These are phyloP conservation scores for Xylariaceae sp. DNA, from an alignment of 2,329 filamentous ascomycete species.

Conservation along the genomic window DNA sequence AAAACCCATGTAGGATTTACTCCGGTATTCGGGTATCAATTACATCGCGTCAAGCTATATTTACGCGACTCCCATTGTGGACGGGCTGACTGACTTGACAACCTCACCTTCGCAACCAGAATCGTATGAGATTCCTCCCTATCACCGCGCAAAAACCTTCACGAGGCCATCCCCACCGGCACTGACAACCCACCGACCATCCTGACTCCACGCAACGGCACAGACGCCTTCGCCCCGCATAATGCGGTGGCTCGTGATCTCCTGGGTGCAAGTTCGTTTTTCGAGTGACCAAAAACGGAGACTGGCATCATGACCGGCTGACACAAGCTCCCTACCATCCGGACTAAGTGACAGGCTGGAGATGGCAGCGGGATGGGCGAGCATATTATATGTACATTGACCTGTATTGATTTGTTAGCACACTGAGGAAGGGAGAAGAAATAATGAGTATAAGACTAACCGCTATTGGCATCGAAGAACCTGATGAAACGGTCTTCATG, in stretches of 20 bases:
- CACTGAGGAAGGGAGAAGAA: neutral
- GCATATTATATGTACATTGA: conserved; percentile 99
- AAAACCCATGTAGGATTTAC: neutral
- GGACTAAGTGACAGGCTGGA: conserved; percentile 87
- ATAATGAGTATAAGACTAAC: conserved; percentile 52
- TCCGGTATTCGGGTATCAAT: neutral
- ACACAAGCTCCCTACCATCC: conserved; percentile 89
- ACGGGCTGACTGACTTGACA: neutral
- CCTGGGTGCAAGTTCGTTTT: conserved; percentile 90
- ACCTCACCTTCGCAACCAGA: neutral
- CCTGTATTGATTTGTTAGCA: conserved; percentile 49
- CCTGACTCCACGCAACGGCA: conserved; percentile 89
- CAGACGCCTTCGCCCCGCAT: conserved; percentile 97
- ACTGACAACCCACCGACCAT: conserved; percentile 90
- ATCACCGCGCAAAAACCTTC: conserved; percentile 71
- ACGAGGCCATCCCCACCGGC: conserved; percentile 93
- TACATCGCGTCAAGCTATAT: neutral
- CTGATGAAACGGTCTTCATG: conserved; percentile 95
- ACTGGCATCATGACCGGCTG: conserved; percentile 90
- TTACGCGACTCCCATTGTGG: neutral
- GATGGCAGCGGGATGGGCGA: conserved; percentile 90
- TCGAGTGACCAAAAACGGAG: conserved; percentile 96
- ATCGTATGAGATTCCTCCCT: neutral
- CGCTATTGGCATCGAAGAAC: conserved; percentile 98
- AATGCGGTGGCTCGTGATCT: conserved; percentile 85